phyloP scores from a whole-genome alignment of 768 basidiomycete genomes.

The Suillus clintonianus region DNA sequence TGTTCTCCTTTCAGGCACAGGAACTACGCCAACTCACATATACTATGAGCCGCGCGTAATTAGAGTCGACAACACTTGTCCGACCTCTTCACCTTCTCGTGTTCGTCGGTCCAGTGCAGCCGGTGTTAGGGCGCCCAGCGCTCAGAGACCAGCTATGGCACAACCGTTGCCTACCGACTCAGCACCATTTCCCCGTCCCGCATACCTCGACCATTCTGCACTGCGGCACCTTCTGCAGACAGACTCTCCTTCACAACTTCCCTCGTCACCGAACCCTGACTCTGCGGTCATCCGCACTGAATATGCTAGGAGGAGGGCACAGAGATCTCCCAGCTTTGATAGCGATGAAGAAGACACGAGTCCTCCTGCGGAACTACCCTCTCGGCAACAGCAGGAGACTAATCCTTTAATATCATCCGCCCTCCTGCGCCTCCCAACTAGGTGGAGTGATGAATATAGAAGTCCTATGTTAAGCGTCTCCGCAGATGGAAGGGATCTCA shows the following conservation, averaged over 20 bases:
- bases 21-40: slow-evolving; percentile 31
- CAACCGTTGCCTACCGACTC: slow-evolving; percentile 33
- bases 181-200: slow-evolving; percentile 59
- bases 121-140: slow-evolving; percentile 24
- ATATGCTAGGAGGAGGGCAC: slow-evolving; percentile 19
- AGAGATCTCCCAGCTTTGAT: slow-evolving; percentile 48
- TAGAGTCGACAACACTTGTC: slow-evolving; percentile 53
- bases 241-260: slow-evolving; percentile 37
- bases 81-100: slow-evolving; percentile 47
- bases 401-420: slow-evolving; percentile 31
- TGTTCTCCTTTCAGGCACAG: slow-evolving; percentile 32
- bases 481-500: slow-evolving; percentile 71
- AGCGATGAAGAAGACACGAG: slow-evolving; percentile 70
- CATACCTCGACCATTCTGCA: slow-evolving; percentile 77
- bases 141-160: slow-evolving; percentile 25
- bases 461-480: slow-evolving; percentile 61
- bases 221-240: slow-evolving; percentile 70
- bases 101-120: slow-evolving; percentile 48
- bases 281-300: slow-evolving; percentile 20
- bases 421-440: slow-evolving; percentile 65
- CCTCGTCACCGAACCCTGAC: slow-evolving; percentile 43
- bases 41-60: slow-evolving; percentile 69
- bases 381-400: slow-evolving; percentile 18
- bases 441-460: slow-evolving; percentile 76
- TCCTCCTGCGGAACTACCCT: slow-evolving; percentile 45